Base-by-base conservation (phyloP, 2,329 filamentous ascomycete genomes). In the Bisporella sp. region DNA sequence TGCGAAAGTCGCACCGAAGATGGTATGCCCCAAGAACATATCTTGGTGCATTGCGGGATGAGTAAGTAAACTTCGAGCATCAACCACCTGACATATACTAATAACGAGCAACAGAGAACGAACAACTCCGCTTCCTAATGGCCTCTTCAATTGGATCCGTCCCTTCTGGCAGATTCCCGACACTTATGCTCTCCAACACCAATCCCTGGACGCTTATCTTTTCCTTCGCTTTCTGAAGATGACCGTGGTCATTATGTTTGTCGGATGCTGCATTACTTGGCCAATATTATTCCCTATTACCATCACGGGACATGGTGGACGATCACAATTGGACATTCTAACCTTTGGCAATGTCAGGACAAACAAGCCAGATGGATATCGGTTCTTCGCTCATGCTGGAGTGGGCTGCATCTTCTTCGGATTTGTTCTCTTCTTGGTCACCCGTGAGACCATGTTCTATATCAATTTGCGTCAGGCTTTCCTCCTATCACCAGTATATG, bases 391-490 rank as follows among this genome's bases (percentile, higher is more conserved):
- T 0, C 89, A 96, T 66, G 79, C 80, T n/a, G 78, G 88, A 47
- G 73, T 90, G 48, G 82, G 84, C 1, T 96, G 89, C 81, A 68
- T 91, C 46, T 97, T 89, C 70, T 90, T 87, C 67, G 81, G 80
- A 43, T 97, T 97, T 65, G 77, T 97, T 57, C 85, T 97, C 67
- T 93, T 88, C 69, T 84, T 89, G 63, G 81, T 97, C 55, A 86
- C 90, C 50, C 81, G 92, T 51, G 92, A 97, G 68, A 84, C 82
- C 64, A 86, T 97, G 60, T 96, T 85, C 76, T 95, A 89, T 69
- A 86, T 96, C 73, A 95, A 95, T 63, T 71, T 97, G 47, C 87
- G 91, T 56, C 92, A 97, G 70, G 92, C 92, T 0, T 96, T 95
- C 70, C 80, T 95, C 40, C 79, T 95, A 49, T 91, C 89, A 8